These are phyloP conservation scores for Trametes punicea DNA, from an alignment of 768 basidiomycete species.

Conservation along the genomic window DNA sequence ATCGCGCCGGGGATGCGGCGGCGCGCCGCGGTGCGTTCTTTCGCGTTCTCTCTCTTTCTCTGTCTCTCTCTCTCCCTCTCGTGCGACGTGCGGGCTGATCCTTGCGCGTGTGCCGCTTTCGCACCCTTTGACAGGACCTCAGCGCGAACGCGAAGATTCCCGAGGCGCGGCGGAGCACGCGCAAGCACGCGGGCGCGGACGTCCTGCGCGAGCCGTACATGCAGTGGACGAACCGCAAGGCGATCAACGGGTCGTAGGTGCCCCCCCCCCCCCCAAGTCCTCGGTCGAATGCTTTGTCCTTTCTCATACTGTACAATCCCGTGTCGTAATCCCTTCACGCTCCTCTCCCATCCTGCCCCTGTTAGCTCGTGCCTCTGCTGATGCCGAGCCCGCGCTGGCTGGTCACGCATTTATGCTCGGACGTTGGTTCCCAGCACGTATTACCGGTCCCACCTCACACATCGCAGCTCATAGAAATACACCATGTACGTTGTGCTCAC, in stretches of 20 bases:
- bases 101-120: background rate
- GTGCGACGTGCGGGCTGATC: background rate
- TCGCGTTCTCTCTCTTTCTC: background rate
- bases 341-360: background rate
- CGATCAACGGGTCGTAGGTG: conserved; percentile 39
- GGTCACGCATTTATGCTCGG: conserved; percentile 1
- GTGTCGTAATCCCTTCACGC: background rate
- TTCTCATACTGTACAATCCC: no score
- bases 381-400: background rate
- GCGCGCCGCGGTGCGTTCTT: conserved; percentile 67
- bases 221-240: conserved; percentile 83
- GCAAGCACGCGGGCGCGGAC: conserved; percentile 56
- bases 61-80: background rate
- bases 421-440: background rate
- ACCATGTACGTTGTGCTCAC: background rate
- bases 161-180: conserved; percentile 77
- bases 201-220: conserved; percentile 80
- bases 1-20: conserved; percentile 76
- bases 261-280: background rate
- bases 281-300: background rate
- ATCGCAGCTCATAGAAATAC: background rate
- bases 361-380: background rate
- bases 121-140: conserved; percentile 70
- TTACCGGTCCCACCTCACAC: background rate
- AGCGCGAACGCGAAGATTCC: conserved; percentile 66